These are phyloP conservation scores for Pestalotiopsis fici DNA, from an alignment of 2,329 filamentous ascomycete genomes.

Conservation along the genomic window DNA sequence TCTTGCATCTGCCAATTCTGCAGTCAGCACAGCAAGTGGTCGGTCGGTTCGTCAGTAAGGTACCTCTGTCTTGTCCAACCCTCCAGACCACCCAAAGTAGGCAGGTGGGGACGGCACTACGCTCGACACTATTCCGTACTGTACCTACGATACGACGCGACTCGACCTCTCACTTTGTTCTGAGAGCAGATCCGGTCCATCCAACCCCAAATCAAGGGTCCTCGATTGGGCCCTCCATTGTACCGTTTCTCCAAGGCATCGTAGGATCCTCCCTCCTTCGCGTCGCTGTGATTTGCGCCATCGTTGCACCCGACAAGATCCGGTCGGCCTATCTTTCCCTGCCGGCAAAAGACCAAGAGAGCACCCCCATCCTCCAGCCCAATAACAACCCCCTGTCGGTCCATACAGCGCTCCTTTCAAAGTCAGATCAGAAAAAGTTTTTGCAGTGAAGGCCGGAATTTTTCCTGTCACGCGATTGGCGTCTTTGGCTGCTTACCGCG, in stretches of 20 bases:
- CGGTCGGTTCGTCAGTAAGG: neutral
- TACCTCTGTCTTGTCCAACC: neutral
- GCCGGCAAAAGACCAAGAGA: neutral
- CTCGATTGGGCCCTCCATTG: too few relatives aligned
- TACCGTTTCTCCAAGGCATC: neutral
- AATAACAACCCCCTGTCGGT: neutral
- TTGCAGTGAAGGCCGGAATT: neutral
- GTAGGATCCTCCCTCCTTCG: neutral
- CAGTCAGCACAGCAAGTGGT: neutral
- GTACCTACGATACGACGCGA: too few relatives aligned
- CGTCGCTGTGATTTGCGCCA: neutral
- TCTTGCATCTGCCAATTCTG: neutral
- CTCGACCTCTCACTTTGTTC: too few relatives aligned
- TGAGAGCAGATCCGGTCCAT: too few relatives aligned
- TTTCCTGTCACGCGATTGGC: neutral
- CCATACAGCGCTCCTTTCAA: neutral
- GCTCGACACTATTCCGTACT: neutral
- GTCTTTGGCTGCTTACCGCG: neutral
- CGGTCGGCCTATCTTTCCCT: conserved; percentile 6
- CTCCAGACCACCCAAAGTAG: neutral
- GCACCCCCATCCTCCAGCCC: neutral
- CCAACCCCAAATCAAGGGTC: too few relatives aligned
- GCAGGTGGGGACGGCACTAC: conserved; percentile 8
- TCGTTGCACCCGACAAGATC: conserved; percentile 6
- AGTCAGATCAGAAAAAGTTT: neutral